Conservation (phyloP, 1,284 basidiomycete species). For the Marasmius sp. region DNA sequence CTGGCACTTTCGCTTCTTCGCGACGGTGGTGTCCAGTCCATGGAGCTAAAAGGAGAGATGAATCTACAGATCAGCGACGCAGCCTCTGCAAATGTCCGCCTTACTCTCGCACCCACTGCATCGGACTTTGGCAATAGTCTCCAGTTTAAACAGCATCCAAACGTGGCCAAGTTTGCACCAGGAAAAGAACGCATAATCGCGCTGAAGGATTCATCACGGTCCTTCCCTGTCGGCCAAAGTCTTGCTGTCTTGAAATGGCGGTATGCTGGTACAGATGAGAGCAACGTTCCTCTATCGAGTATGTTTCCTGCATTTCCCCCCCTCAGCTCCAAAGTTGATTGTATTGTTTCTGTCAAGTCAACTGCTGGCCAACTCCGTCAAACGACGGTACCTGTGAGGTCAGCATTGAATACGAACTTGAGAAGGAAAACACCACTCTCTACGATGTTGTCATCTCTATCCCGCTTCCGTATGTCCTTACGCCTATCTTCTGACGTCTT, state of each 20-base stretch:
- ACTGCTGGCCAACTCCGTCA: conserved; percentile 93
- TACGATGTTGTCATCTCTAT: conserved; percentile 89
- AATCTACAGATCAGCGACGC: conserved; percentile 88
- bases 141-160: conserved; percentile 97
- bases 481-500: background rate
- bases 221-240: conserved; percentile 88
- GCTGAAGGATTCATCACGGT: conserved; percentile 80
- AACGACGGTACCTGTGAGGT: conserved; percentile 91
- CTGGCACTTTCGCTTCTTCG: conserved; percentile 81
- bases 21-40: conserved; percentile 87
- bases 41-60: conserved; percentile 94
- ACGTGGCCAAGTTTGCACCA: conserved; percentile 85
- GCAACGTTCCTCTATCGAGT: conserved; percentile 88
- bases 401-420: conserved; percentile 96
- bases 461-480: conserved; percentile 77
- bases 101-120: conserved; percentile 65
- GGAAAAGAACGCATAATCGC: conserved; percentile 73
- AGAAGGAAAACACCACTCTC: conserved; percentile 78
- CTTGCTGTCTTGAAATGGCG: conserved; percentile 94
- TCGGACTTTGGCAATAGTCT: conserved; percentile 67
- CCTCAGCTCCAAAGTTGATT: background rate
- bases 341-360: conserved; percentile 54
- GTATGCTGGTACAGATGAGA: conserved; percentile 89
- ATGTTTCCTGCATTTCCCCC: conserved; percentile 31
- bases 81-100: conserved; percentile 71